Percentiles rank a stretch among this genome's conserved stretches.
Conservation (phyloP, 371 early-diverging fungal species). For the Mucor racemosus region DNA sequence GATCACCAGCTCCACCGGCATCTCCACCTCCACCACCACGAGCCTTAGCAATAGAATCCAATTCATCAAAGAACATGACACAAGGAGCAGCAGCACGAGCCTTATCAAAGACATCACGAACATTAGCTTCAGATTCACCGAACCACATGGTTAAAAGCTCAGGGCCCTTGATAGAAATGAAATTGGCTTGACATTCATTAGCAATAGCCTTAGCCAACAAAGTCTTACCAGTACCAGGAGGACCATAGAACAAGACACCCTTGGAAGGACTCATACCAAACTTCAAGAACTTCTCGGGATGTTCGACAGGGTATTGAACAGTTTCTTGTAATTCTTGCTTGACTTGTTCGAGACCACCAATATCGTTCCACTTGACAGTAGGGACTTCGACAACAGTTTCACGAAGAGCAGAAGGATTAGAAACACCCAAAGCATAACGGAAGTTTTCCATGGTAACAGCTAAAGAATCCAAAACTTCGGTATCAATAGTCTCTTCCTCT, state of each 20-base stretch:
- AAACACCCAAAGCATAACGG: conserved; percentile 93
- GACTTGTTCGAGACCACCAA: conserved; percentile 99
- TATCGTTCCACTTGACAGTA: conserved; percentile 97
- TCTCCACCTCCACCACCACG: conserved; percentile 88
- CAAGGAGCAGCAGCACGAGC: conserved; percentile 99
- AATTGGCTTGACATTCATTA: conserved; percentile 99
- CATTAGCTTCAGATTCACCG: conserved; percentile 99
- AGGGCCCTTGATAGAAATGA: conserved; percentile 99
- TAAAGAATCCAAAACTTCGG: conserved; percentile 95
- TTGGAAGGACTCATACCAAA: conserved; percentile 99
- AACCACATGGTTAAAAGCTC: conserved; percentile 99
- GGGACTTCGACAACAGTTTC: conserved; percentile 99
- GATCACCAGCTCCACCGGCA: conserved; percentile 97
- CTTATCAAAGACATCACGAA: conserved; percentile 99
- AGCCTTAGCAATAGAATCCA: conserved; percentile 99
- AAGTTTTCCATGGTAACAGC: conserved; percentile 99
- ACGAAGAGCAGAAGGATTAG: conserved; percentile 99
- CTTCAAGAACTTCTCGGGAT: conserved; percentile 99
- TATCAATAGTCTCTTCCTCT: conserved; percentile 99
- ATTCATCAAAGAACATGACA: conserved; percentile 99
- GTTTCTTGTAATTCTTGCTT: conserved; percentile 99
- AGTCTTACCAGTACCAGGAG: conserved; percentile 99
- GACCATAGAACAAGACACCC: conserved; percentile 99
- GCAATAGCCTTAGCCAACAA: conserved; percentile 99
- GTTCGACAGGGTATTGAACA: conserved; percentile 99